Percentiles rank a stretch among this genome's conserved stretches.
These are phyloP conservation scores for Penicillium sp. DNA, from an alignment of 2,329 filamentous ascomycete genomes.

Conservation along the genomic window DNA sequence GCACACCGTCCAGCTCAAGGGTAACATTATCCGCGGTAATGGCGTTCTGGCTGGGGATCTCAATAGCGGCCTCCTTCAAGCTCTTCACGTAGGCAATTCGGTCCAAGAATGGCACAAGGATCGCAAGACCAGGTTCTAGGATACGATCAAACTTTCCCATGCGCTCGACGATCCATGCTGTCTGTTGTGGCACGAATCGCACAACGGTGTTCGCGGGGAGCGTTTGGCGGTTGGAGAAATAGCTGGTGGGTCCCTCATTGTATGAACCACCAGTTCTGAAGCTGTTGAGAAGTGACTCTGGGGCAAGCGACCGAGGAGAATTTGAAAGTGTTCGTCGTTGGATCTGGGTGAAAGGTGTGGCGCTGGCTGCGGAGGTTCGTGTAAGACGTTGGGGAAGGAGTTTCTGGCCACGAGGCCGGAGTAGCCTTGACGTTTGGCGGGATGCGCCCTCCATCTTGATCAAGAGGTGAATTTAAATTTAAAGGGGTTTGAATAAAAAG, in stretches of 20 bases:
- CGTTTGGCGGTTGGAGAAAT: conserved; percentile 66
- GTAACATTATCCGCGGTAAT: conserved; percentile 99
- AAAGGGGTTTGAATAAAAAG: conserved; percentile 1
- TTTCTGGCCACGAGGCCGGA: conserved; percentile 28
- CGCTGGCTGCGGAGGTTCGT: conserved; percentile 13
- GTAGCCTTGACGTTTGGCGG: conserved; percentile 36
- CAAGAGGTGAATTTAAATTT: not conserved
- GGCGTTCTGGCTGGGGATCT: conserved; percentile 95
- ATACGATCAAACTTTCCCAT: conserved; percentile 98
- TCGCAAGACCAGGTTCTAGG: conserved; percentile 83
- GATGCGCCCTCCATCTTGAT: conserved; percentile 40
- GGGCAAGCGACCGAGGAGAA: conserved; percentile 29
- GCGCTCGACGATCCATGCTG: conserved; percentile 98
- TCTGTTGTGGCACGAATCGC: conserved; percentile 98
- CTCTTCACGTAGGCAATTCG: conserved; percentile 98
- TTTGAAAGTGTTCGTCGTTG: conserved; percentile 35
- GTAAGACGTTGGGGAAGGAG: conserved; percentile 27
- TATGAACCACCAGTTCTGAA: conserved; percentile 27
- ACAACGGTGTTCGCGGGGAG: conserved; percentile 92
- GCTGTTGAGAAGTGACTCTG: conserved; percentile 36
- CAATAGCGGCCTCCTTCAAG: conserved; percentile 91
- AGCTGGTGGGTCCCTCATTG: conserved; percentile 60
- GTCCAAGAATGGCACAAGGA: conserved; percentile 87
- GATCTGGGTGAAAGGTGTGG: conserved; percentile 25
- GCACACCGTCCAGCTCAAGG: conserved; percentile 88